These are phyloP conservation scores for Dryadomyces quercivorus DNA, from an alignment of 2,329 filamentous ascomycete species.

Conservation along the genomic window DNA sequence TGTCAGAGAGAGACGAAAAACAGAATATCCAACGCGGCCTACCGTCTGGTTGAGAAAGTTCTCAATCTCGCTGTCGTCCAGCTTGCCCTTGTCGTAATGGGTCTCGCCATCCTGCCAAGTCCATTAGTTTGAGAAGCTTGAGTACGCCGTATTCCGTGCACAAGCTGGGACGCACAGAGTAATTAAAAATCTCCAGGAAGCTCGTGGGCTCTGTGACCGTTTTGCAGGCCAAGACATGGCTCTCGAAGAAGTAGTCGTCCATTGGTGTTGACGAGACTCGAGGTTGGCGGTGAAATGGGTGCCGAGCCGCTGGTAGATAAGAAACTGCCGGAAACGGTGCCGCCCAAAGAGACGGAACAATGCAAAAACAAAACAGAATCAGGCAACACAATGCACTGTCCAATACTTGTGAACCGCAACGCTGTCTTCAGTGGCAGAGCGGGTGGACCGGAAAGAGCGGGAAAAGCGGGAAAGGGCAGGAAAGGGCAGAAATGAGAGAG, in stretches of 20 bases:
- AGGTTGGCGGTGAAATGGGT: neutral
- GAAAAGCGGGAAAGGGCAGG: neutral
- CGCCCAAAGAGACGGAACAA: neutral
- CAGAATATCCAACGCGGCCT: neutral
- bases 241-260: slow-evolving; percentile 47
- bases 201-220: slow-evolving; percentile 38
- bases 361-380: neutral
- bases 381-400: neutral
- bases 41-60: slow-evolving; percentile 42
- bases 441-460: neutral
- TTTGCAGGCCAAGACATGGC: slow-evolving; percentile 33
- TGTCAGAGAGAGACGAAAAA: neutral
- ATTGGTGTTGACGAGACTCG: slow-evolving; percentile 21
- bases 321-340: neutral
- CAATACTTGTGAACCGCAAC: neutral
- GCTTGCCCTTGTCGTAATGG: slow-evolving; percentile 39
- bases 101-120: slow-evolving; percentile 31
- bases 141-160: too few relatives aligned
- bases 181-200: slow-evolving; percentile 48
- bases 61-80: slow-evolving; percentile 36
- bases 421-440: too few relatives aligned
- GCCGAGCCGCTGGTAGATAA: too few relatives aligned
- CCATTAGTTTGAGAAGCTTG: neutral
- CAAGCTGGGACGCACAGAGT: slow-evolving; percentile 34
- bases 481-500: neutral